A percentile compares a stretch with the other conserved stretches of the same genome.
phyloP scores from a whole-genome alignment of 1,284 basidiomycete genomes.

The Sphagnurus paluster region DNA sequence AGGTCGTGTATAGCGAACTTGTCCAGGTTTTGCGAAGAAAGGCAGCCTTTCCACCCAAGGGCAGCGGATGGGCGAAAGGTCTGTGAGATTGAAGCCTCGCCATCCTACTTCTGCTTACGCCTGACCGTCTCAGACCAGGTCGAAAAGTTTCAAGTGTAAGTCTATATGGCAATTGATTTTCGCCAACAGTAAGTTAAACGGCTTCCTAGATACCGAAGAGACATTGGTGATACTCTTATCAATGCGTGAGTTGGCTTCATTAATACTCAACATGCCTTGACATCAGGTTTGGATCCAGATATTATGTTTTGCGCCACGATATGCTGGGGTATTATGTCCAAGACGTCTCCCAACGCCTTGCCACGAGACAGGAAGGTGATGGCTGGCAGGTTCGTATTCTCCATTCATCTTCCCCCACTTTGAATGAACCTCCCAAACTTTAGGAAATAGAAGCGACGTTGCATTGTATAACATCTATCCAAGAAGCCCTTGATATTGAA shows the following conservation, averaged over 20 bases:
- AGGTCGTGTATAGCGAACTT: conserved; percentile 76
- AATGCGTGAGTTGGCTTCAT: conserved; percentile 64
- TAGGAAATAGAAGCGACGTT: conserved; percentile 84
- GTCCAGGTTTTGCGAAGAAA: conserved; percentile 73
- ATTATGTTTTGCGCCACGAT: conserved; percentile 81
- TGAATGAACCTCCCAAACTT: conserved; percentile 1
- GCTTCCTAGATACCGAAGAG: conserved; percentile 70
- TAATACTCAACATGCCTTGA: conserved; percentile 7
- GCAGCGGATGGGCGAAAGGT: conserved; percentile 71
- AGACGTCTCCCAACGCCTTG: conserved; percentile 56
- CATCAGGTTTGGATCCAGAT: conserved; percentile 45
- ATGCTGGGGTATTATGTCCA: conserved; percentile 73
- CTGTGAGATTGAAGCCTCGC: conserved; percentile 19
- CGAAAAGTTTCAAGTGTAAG: conserved; percentile 73
- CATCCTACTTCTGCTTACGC: conserved; percentile 4
- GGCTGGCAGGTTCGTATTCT: conserved; percentile 68
- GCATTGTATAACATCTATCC: conserved; percentile 81
- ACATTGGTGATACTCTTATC: conserved; percentile 88
- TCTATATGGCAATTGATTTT: not conserved
- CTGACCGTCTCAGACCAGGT: conserved; percentile 53
- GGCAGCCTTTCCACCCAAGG: conserved; percentile 64
- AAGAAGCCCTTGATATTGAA: conserved; percentile 83
- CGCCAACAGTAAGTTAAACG: not conserved
- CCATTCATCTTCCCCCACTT: not conserved
- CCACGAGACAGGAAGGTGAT: conserved; percentile 32